Evolutionary conservation across 257 asterid species (phyloP).

Genomic region (Oldenlandia corymbosa): DNA sequence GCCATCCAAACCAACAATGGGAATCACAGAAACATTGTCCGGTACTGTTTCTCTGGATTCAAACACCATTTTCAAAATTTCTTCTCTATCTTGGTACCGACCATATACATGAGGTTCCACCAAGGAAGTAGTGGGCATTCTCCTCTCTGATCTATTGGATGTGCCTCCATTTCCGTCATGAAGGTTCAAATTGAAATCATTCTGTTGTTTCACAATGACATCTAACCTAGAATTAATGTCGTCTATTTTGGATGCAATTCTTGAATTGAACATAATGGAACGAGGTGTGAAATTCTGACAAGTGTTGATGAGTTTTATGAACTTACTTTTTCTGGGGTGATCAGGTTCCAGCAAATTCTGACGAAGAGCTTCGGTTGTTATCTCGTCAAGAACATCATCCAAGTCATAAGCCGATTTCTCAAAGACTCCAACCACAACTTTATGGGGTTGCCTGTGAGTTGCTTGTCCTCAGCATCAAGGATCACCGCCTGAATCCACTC

Average conservation of each 20-base stretch:
- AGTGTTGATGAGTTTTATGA: conserved; percentile 36
- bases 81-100: conserved; percentile 46
- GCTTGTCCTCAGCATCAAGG: conserved; percentile 65
- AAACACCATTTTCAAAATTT: conserved; percentile 36
- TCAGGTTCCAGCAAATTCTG: conserved; percentile 23
- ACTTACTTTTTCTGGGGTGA: conserved; percentile 23
- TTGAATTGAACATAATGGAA: conserved; percentile 33
- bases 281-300: conserved; percentile 37
- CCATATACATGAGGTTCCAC: conserved; percentile 59
- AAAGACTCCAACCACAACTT: conserved; percentile 52
- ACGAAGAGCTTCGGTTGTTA: conserved; percentile 38
- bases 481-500: conserved; percentile 35
- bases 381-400: conserved; percentile 64
- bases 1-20: conserved; percentile 62
- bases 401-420: conserved; percentile 57
- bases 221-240: conserved; percentile 31
- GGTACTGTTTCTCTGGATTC: conserved; percentile 18
- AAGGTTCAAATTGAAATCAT: conserved; percentile 34
- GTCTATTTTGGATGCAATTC: conserved; percentile 41
- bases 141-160: conserved; percentile 14
- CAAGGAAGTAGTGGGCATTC: conserved; percentile 49
- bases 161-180: conserved; percentile 16
- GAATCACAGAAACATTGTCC: conserved; percentile 38
- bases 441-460: conserved; percentile 28
- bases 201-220: conserved; percentile 26